Evolutionary conservation across 176 grass and related monocot genomes (phyloP).

Genomic region (Paspalum notatum): DNA sequence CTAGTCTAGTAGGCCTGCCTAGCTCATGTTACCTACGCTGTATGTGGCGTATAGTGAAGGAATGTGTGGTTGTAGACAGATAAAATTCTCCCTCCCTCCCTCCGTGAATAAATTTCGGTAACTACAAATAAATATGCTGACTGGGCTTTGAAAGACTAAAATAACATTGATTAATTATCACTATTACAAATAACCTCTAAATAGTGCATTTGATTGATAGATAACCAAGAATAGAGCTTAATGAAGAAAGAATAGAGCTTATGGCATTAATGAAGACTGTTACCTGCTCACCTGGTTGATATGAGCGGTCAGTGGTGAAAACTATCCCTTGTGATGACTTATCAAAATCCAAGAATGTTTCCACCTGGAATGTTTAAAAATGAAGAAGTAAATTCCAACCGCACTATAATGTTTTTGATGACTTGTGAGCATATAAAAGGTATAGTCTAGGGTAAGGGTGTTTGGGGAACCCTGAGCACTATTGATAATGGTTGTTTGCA

Average conservation of each 20-base stretch:
- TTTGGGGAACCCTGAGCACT: constrained; percentile 12
- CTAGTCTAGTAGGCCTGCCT: too few relatives aligned
- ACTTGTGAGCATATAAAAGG: constrained; percentile 6
- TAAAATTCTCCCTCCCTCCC: too few relatives aligned
- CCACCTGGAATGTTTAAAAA: constrained; percentile 63
- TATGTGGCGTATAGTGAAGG: too few relatives aligned
- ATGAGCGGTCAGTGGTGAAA: constrained; percentile 80
- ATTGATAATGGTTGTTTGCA: neutral
- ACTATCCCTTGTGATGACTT: constrained; percentile 88
- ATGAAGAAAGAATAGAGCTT: neutral
- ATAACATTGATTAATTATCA: neutral
- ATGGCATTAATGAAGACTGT: constrained; percentile 46
- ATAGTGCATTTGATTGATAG: constrained; percentile 8
- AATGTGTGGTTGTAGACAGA: too few relatives aligned
- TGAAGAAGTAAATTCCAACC: constrained; percentile 23
- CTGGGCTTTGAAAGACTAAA: neutral
- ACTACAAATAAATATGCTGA: neutral
- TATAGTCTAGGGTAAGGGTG: neutral
- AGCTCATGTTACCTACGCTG: too few relatives aligned
- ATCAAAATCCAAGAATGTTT: constrained; percentile 97
- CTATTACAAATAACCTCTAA: neutral
- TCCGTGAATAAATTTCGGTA: too few relatives aligned
- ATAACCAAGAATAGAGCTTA: constrained; percentile 14
- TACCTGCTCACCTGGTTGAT: constrained; percentile 99
- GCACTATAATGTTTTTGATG: constrained; percentile 25